Percentiles rank a stretch among this genome's conserved stretches.
Evolutionary conservation across 2,329 filamentous ascomycete genomes (phyloP).

Genomic region (Huntiella decipiens): DNA sequence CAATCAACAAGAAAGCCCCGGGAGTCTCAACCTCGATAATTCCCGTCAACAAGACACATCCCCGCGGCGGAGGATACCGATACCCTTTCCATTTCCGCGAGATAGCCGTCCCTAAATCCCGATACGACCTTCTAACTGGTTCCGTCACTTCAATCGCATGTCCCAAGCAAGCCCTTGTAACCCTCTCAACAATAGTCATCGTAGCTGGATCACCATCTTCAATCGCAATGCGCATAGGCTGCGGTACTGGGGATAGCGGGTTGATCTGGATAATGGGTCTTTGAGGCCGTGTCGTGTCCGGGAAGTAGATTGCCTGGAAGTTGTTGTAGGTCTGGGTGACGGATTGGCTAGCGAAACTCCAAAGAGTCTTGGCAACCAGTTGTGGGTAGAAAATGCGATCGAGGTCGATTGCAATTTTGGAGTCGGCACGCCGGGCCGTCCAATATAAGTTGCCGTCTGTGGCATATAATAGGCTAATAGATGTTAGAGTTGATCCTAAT

Average conservation of each 20-base stretch:
- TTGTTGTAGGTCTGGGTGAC: constrained; percentile 1
- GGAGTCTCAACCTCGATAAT: constrained; percentile 26
- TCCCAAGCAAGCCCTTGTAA: constrained; percentile 12
- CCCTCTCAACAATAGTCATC: constrained; percentile 7
- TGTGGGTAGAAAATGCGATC: constrained; percentile 10
- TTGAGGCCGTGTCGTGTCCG: constrained; percentile 4
- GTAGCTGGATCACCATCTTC: constrained; percentile 6
- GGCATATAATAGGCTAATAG: constrained; percentile 5
- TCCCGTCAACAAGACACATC: constrained; percentile 26
- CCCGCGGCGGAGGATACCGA: constrained; percentile 23
- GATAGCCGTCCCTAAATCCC: constrained; percentile 12
- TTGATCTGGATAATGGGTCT: constrained; percentile 7
- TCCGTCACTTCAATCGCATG: constrained; percentile 12
- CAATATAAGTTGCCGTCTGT: constrained; percentile 8
- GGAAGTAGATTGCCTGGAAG: constrained; percentile 9
- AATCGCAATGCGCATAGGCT: constrained; percentile 2
- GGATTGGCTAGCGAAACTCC: background rate
- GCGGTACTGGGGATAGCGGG: background rate
- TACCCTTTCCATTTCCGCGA: constrained; percentile 21
- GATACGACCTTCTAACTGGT: constrained; percentile 11
- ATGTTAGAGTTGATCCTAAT: background rate
- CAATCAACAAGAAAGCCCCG: constrained; percentile 22
- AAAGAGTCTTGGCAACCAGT: constrained; percentile 5
- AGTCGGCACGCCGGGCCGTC: constrained; percentile 6
- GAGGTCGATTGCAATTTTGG: constrained; percentile 7